Base-by-base conservation (phyloP, 1,284 basidiomycete species). In the Puccinia hordei region DNA sequence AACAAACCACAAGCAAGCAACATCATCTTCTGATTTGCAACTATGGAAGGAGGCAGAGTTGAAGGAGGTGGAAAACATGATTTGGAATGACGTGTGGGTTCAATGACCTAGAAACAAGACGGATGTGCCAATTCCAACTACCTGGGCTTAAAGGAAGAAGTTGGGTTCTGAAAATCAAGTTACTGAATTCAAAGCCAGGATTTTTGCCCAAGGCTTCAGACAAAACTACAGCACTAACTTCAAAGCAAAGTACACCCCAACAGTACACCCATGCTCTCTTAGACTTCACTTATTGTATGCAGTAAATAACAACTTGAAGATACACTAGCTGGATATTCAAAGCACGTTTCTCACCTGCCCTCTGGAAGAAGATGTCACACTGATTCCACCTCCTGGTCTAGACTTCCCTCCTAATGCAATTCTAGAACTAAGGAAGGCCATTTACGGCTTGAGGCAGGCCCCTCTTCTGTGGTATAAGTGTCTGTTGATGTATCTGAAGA, bases 381-480 rank as follows among this genome's bases (percentile, higher is more conserved):
- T 68, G 8, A 3, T 13, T 5, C 27, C 41, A 33, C 65, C 65
- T 3, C 30, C 6, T 5, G 65, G 65, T 1, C 12, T 10, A 8
- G 65, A 68, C 13, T 10, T 8, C 10, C 33, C 33, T 3, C 30
- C 65, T 10, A 41, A 68, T 12, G 1, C 17, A 13, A 15, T 41
- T 24, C 15, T 33, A 24, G 2, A 49, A 53, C n/a, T 73, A 8
- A 73, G 30, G 30, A 73, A 73, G 19, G 71, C 71, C 1, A 17
- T 73, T 12, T 73, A 73, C 24, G 51, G 71, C 1, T 27, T 73
- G 15, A 55, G 55, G 24, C 71, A 73, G 30, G 41, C 71, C 10
- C 27, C 71, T 0, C 38, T 41, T 17, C 19, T 33, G 19, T 73
- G 71, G 71, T 69, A 69, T 27, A 27, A 69, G 8, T 17, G 44